Evolutionary conservation across 371 early-diverging fungal species (phyloP), one percentile per base, ranked within the genome.

Genomic region (Fennellomyces sp.): DNA sequence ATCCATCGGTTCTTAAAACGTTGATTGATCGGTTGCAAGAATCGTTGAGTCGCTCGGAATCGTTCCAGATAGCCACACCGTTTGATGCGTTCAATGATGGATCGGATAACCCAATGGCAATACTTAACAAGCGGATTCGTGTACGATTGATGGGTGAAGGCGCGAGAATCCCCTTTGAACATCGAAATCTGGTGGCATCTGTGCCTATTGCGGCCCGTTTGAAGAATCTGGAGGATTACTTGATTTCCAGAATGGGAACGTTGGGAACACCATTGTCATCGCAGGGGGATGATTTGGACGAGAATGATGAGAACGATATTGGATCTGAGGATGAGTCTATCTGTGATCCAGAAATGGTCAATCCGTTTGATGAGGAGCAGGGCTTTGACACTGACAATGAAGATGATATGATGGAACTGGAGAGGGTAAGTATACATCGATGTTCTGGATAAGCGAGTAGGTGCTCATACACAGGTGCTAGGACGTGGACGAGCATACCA

Each of bases 121-220:
- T 39, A n/a, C 55, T 54, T 19, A 35, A 54, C 25, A 54, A 17
- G 26, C 55, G 35, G 6, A 54, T 39, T 17, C 36, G 55, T 35
- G 55, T 54, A 36, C 39, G 55, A 27, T 36, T 54, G 15, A 15
- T 25, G 2, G 41, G 55, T n/a, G 55, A 54, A 54, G 55, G 55
- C 23, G 8, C 38, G 15, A 19, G 45, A 5, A 45, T 45, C 4
- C 45, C 45, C 4, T 13, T 54, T 13, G 39, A 38, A 15, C 39
- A 54, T n/a, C 55, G 39, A 4, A 25, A 26, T n/a, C 39, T 33
- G 17, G 27, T 26, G n/a, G 55, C 35, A 7, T 35, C 25, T 21
- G 55, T 39, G 8, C 55, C 55, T 2, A 35, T 39, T n/a, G 39
- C 35, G 6, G 55, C 55, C 10, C 17, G 38, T 19, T 39, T 54